These are phyloP conservation scores for Fusarium temperatum DNA, from an alignment of 2,329 filamentous ascomycete genomes.

Conservation along the genomic window DNA sequence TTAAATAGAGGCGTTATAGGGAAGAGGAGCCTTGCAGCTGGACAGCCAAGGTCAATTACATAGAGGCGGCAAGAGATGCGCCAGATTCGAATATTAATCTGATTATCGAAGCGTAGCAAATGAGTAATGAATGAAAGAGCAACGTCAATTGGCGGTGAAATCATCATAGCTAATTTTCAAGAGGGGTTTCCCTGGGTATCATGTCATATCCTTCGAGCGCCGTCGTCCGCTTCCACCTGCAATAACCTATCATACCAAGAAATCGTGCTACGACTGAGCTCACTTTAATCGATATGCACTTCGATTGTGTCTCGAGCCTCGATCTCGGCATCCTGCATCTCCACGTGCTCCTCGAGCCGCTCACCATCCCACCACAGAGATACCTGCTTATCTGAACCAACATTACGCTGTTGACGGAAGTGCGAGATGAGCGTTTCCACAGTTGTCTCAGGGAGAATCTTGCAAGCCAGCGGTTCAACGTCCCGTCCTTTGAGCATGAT, in stretches of 20 bases:
- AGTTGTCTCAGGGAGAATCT: constrained; percentile 63
- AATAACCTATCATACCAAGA: not conserved
- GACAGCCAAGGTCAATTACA: constrained; percentile 8
- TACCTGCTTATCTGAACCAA: constrained; percentile 63
- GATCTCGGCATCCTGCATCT: constrained; percentile 74
- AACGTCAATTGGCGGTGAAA: not conserved
- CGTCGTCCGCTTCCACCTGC: not conserved
- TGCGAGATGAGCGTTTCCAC: constrained; percentile 69
- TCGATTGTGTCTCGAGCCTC: constrained; percentile 80
- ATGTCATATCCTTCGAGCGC: constrained; percentile 40
- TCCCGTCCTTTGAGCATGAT: constrained; percentile 65
- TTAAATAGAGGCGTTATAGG: constrained; percentile 30
- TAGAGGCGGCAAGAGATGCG: constrained; percentile 12
- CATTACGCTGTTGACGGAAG: constrained; percentile 64
- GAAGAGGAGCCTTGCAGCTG: not conserved
- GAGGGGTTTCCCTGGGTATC: constrained; percentile 42
- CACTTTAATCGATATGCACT: constrained; percentile 57
- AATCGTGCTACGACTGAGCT: not conserved
- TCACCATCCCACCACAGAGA: constrained; percentile 81
- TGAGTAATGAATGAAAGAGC: not conserved
- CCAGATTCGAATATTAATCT: constrained; percentile 14
- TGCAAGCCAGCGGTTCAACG: constrained; percentile 59
- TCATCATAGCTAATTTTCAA: constrained; percentile 8
- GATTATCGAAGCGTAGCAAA: not conserved
- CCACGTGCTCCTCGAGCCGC: constrained; percentile 65